phyloP scores from a whole-genome alignment of 331 rosid species.

The Acacia pycnantha region DNA sequence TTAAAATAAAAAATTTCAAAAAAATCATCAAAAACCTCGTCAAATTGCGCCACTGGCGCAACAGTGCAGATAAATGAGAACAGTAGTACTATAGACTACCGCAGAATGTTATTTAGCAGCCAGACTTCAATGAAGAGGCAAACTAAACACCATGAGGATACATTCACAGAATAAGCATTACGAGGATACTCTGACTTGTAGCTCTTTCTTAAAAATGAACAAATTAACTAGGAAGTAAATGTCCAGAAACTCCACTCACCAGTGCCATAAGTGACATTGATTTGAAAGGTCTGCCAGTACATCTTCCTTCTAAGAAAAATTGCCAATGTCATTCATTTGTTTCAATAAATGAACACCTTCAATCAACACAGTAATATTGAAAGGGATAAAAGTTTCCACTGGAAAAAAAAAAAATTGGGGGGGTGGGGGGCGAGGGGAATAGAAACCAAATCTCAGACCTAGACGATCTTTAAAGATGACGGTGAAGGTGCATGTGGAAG shows the following conservation, averaged over 20 bases:
- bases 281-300: constrained; percentile 48
- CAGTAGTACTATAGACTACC: neutral
- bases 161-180: neutral
- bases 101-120: neutral
- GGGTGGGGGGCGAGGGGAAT: neutral
- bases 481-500: neutral
- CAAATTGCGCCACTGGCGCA: neutral
- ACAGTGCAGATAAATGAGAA: neutral
- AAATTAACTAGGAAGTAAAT: constrained; percentile 11
- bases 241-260: constrained; percentile 40
- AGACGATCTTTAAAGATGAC: neutral
- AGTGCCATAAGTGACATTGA: constrained; percentile 18
- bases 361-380: neutral
- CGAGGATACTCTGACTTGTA: neutral
- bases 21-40: neutral
- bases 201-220: neutral
- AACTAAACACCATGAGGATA: neutral
- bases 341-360: constrained; percentile 15
- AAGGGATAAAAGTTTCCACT: neutral
- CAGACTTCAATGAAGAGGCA: neutral
- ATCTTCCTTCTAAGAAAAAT: constrained; percentile 31
- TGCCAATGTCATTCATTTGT: constrained; percentile 16
- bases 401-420: too few relatives aligned
- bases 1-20: neutral
- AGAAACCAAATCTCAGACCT: neutral